Evolutionary conservation across 257 asterid genomes (phyloP).

Genomic region (Rauvolfia tetraphylla): DNA sequence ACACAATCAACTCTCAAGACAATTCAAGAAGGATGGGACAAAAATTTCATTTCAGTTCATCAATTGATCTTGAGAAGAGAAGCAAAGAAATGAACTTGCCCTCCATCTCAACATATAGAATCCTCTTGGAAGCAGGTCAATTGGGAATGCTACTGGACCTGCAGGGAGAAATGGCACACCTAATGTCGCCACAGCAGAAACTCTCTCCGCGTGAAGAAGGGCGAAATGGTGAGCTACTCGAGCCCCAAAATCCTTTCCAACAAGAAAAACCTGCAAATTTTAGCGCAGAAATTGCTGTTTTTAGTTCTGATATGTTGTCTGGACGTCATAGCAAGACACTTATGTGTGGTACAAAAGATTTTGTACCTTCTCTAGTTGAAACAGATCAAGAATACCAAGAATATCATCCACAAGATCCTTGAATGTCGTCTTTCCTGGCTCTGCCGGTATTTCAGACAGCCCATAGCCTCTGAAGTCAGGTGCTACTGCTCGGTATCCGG

Average conservation of each 20-base stretch:
- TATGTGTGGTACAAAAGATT: too few species aligned
- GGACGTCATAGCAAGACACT: background rate
- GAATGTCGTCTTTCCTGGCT: constrained; percentile 41
- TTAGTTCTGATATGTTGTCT: background rate
- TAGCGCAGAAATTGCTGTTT: background rate
- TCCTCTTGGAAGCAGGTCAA: constrained; percentile 7
- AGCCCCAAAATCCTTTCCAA: constrained; percentile 9
- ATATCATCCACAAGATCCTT: constrained; percentile 43
- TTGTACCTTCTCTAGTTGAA: constrained; percentile 13
- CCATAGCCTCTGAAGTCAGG: constrained; percentile 69
- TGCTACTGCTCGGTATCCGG: constrained; percentile 60
- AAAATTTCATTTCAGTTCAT: background rate
- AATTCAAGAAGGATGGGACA: background rate
- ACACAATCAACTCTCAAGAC: background rate
- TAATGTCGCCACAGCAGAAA: constrained; percentile 42
- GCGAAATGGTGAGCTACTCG: constrained; percentile 7
- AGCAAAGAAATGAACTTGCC: constrained; percentile 6
- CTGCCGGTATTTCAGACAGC: constrained; percentile 44
- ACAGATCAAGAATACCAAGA: constrained; percentile 20
- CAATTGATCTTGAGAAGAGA: background rate
- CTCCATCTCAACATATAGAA: constrained; percentile 23
- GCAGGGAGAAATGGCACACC: constrained; percentile 48
- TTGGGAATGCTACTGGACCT: background rate
- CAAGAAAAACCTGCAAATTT: constrained; percentile 6
- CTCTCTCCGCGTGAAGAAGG: background rate